phyloP scores from a whole-genome alignment of 2,329 filamentous ascomycete genomes.

The Blastomyces percursus region DNA sequence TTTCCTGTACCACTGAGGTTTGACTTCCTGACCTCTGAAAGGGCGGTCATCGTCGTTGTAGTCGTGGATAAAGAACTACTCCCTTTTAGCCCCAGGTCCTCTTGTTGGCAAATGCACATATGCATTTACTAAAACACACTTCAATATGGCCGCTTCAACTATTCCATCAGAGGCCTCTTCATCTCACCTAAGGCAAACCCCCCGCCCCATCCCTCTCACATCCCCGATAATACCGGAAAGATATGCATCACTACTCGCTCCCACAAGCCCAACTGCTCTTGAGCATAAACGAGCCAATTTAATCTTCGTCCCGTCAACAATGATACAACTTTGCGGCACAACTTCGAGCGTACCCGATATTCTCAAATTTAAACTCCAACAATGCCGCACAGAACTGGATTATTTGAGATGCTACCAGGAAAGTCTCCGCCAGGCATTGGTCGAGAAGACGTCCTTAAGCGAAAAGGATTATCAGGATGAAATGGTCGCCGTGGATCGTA shows the following conservation, averaged over 20 bases:
- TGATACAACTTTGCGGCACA: background rate
- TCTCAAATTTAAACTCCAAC: background rate
- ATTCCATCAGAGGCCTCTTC: background rate
- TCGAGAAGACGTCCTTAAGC: background rate
- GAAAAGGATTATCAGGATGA: background rate
- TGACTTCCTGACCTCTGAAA: background rate
- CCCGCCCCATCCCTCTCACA: background rate
- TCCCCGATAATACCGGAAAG: constrained; percentile 1
- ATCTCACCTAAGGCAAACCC: background rate
- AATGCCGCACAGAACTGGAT: background rate
- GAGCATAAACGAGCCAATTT: background rate
- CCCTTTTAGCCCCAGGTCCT: background rate
- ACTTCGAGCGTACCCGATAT: background rate
- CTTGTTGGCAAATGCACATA: background rate
- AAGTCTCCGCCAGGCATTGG: background rate
- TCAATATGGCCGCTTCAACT: background rate
- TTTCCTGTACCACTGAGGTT: background rate
- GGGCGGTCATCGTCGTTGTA: background rate
- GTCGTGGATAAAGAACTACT: background rate
- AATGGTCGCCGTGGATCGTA: background rate
- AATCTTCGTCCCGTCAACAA: background rate
- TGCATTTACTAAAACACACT: background rate
- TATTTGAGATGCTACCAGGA: background rate
- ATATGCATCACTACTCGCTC: background rate
- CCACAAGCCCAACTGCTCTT: background rate